These are phyloP conservation scores for Leptodontidium sp. DNA, from an alignment of 2,329 filamentous ascomycete genomes.

Conservation along the genomic window DNA sequence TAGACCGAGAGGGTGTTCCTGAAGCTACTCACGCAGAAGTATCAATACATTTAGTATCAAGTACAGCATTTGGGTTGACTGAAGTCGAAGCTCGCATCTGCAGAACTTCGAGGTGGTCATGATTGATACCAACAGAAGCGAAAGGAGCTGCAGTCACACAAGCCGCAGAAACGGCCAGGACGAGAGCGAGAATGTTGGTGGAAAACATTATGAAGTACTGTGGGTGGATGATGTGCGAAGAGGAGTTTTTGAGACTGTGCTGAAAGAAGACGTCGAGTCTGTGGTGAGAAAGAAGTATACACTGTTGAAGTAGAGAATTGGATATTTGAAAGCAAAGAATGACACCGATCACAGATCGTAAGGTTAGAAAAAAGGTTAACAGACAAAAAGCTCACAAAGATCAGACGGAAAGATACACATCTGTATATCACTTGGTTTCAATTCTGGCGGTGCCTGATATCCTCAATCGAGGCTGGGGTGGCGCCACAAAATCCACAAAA, in stretches of 20 bases:
- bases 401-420: slow-evolving; percentile 21
- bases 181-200: slow-evolving; percentile 39
- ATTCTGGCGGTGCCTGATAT: neutral
- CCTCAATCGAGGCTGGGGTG: neutral
- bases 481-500: neutral
- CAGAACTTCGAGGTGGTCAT: slow-evolving; percentile 56
- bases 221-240: neutral
- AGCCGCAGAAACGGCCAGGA: slow-evolving; percentile 44
- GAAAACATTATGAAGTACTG: slow-evolving; percentile 46
- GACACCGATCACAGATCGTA: slow-evolving; percentile 36
- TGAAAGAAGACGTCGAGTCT: slow-evolving; percentile 22
- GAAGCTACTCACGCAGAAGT: slow-evolving; percentile 49
- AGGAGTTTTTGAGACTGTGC: neutral
- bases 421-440: neutral
- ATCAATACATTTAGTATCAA: slow-evolving; percentile 53
- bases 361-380: slow-evolving; percentile 25
- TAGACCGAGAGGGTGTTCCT: neutral
- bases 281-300: slow-evolving; percentile 5
- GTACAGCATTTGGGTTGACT: slow-evolving; percentile 53
- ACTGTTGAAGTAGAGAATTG: slow-evolving; percentile 19
- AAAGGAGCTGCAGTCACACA: slow-evolving; percentile 46
- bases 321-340: slow-evolving; percentile 28
- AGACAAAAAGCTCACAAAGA: slow-evolving; percentile 12
- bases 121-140: slow-evolving; percentile 46
- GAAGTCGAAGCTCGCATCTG: slow-evolving; percentile 50